A percentile compares a stretch with the other conserved stretches of the same genome.
These are phyloP conservation scores for Cystobasidium slooffiae DNA, from an alignment of 1,284 basidiomycete genomes.

Conservation along the genomic window DNA sequence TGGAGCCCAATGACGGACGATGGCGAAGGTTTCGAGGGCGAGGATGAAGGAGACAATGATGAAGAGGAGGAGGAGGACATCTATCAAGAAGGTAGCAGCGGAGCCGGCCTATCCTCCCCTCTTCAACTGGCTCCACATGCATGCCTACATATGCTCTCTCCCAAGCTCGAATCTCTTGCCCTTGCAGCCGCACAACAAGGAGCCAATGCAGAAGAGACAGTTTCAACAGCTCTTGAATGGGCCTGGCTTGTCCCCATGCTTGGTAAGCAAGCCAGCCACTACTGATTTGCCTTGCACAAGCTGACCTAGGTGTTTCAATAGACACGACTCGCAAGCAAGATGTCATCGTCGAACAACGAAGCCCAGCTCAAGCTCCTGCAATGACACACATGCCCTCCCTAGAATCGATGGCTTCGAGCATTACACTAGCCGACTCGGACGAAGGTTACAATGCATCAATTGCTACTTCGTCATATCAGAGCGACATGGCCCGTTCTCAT, in stretches of 20 bases:
- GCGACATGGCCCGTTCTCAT: slow-evolving; percentile 34
- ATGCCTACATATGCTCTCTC: slow-evolving; percentile 30
- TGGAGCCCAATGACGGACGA: slow-evolving; percentile 31
- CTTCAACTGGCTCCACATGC: slow-evolving; percentile 18
- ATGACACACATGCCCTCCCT: slow-evolving; percentile 28
- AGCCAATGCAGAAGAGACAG: slow-evolving; percentile 8
- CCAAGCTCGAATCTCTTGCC: slow-evolving; percentile 23
- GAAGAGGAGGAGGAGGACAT: slow-evolving; percentile 7
- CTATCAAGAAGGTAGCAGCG: background rate
- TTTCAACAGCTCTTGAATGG: slow-evolving; percentile 30
- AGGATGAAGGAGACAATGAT: slow-evolving; percentile 7
- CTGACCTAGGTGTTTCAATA: background rate
- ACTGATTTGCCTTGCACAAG: background rate
- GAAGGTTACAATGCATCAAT: slow-evolving; percentile 1
- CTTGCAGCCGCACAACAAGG: slow-evolving; percentile 9
- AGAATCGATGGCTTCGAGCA: slow-evolving; percentile 13
- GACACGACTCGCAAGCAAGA: slow-evolving; percentile 5
- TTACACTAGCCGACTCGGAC: background rate
- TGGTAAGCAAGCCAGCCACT: slow-evolving; percentile 12
- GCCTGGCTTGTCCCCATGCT: slow-evolving; percentile 41
- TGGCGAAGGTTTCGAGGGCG: background rate
- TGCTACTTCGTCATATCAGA: slow-evolving; percentile 12
- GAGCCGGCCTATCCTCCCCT: background rate
- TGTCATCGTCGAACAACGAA: background rate
- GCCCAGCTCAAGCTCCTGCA: slow-evolving; percentile 8